Evolutionary conservation across 805 yeast genomes (phyloP).

Genomic region (Metschnikowia borealis): DNA sequence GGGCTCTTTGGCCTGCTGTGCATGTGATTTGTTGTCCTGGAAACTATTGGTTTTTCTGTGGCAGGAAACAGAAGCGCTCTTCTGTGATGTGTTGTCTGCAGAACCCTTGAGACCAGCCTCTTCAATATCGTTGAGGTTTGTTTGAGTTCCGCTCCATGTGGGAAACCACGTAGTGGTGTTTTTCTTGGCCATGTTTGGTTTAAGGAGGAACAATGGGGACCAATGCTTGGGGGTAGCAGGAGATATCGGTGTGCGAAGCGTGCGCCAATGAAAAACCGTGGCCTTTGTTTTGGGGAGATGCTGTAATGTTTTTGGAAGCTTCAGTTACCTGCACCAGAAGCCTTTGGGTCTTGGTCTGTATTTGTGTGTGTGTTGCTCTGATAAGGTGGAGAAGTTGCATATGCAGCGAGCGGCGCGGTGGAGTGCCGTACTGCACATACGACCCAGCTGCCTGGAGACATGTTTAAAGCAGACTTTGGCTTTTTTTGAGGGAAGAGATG

Average conservation of each 20-base stretch:
- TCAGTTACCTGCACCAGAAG: background rate
- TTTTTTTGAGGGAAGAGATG: no score
- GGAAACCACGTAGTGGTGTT: background rate
- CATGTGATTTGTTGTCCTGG: background rate
- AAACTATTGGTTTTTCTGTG: background rate
- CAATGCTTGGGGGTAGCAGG: background rate
- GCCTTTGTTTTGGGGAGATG: background rate
- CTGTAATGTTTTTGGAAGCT: background rate
- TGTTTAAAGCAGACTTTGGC: background rate
- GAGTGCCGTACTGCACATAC: background rate
- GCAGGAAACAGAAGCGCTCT: background rate
- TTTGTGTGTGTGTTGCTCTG: background rate
- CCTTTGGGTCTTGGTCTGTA: background rate
- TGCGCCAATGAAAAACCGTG: background rate
- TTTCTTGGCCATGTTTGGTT: background rate
- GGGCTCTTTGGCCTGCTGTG: background rate
- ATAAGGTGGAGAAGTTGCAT: constrained; percentile 2
- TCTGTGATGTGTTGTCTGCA: background rate
- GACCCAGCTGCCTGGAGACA: background rate
- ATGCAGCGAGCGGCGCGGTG: background rate
- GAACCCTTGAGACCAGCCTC: background rate
- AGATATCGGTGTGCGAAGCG: no score
- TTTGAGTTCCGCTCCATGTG: background rate
- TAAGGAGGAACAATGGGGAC: no score
- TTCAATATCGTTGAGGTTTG: background rate